Evolutionary conservation across 148 eudicot species (phyloP).

Genomic region (Rhododendron williamsianum): DNA sequence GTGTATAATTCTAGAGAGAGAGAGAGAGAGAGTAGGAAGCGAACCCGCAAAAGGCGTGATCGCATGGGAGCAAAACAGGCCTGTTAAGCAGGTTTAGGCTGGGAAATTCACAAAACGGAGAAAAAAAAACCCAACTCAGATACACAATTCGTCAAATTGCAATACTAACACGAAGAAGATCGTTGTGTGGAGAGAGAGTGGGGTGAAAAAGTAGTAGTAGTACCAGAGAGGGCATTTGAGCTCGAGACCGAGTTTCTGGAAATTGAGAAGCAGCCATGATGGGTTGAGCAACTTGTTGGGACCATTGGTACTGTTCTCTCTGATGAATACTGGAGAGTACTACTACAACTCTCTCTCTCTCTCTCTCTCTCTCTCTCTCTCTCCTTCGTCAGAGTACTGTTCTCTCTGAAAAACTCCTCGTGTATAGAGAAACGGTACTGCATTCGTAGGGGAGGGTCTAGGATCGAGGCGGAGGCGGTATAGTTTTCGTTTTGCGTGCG

Average conservation of each 20-base stretch:
- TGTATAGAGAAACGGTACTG: too few relatives aligned
- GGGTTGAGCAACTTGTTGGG: constrained; percentile 53
- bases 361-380: too few relatives aligned
- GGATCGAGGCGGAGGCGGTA: too few relatives aligned
- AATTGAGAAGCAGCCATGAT: constrained; percentile 35
- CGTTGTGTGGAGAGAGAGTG: neutral
- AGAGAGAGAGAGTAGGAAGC: constrained; percentile 6
- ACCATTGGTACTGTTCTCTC: constrained; percentile 4
- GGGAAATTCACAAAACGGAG: constrained; percentile 15
- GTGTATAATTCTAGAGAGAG: too few relatives aligned
- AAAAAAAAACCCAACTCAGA: neutral
- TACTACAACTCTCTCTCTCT: too few relatives aligned
- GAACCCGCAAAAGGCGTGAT: constrained; percentile 79
- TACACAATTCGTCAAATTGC: neutral
- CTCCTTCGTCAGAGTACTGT: too few relatives aligned
- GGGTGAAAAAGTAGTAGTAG: neutral
- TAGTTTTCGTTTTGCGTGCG: too few relatives aligned
- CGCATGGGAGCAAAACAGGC: constrained; percentile 71
- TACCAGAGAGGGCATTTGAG: constrained; percentile 86
- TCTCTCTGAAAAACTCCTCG: too few relatives aligned
- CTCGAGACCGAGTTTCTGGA: constrained; percentile 75
- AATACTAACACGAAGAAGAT: neutral
- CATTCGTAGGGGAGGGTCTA: too few relatives aligned
- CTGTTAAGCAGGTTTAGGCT: constrained; percentile 55
- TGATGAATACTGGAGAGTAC: too few relatives aligned